Percentiles rank a stretch among this genome's conserved stretches.
Conservation (phyloP, 306 rosid species). For the Vigna mungo region DNA sequence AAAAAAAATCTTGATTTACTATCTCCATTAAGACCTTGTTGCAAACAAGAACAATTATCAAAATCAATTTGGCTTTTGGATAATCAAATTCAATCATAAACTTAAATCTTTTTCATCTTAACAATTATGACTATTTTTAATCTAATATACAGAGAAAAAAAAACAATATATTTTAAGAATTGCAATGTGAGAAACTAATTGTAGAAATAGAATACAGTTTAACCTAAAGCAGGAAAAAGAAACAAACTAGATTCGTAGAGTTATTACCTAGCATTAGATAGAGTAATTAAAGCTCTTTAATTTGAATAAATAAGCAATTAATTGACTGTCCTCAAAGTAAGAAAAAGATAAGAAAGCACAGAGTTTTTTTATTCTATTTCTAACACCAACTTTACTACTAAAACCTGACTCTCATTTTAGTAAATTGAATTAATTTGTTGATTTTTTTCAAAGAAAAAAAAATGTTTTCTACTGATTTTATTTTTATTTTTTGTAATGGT, state of each 20-base stretch:
- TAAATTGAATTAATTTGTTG: no score
- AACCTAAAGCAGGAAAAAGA: not conserved
- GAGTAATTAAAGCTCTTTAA: not conserved
- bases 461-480: no score
- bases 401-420: not conserved
- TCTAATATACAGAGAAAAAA: no score
- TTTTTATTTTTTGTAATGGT: no score
- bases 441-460: no score
- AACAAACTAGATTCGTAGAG: not conserved
- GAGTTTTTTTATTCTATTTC: not conserved
- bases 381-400: no score
- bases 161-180: not conserved
- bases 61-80: not conserved
- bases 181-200: not conserved
- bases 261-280: not conserved
- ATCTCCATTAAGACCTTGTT: not conserved
- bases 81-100: not conserved
- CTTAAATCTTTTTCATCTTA: not conserved
- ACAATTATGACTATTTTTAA: not conserved
- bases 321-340: not conserved
- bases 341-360: not conserved
- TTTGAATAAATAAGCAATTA: not conserved
- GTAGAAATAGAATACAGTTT: not conserved
- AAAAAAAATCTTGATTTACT: not conserved
- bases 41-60: not conserved